Percentiles rank a stretch among this genome's conserved stretches.
These are phyloP conservation scores for Austroboletus niveus DNA, from an alignment of 1,284 basidiomycete species.

Conservation along the genomic window DNA sequence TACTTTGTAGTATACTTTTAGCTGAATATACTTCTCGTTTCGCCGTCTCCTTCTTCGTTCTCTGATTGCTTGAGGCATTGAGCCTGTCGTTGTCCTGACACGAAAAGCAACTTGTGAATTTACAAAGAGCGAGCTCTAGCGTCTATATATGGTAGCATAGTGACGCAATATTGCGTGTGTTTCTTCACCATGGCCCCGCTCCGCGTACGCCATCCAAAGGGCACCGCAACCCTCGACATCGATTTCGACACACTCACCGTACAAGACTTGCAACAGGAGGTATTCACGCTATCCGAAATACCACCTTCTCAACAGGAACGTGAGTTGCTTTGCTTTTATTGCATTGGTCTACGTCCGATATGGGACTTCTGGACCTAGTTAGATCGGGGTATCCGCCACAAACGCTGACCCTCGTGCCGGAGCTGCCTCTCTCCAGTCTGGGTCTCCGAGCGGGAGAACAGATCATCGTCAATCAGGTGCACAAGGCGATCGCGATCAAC, in stretches of 20 bases:
- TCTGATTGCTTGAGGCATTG: too few relatives aligned
- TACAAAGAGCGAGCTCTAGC: too few relatives aligned
- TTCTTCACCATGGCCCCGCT: constrained; percentile 55
- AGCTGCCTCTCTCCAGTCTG: constrained; percentile 70
- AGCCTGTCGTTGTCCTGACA: too few relatives aligned
- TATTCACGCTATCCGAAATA: constrained; percentile 67
- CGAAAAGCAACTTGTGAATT: too few relatives aligned
- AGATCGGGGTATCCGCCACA: constrained; percentile 85
- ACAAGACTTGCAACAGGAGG: constrained; percentile 69
- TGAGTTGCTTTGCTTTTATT: constrained; percentile 40
- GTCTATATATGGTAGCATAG: neutral
- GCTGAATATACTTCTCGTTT: too few relatives aligned
- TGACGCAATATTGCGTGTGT: neutral
- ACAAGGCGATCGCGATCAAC: constrained; percentile 9
- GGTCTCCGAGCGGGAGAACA: constrained; percentile 79
- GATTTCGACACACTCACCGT: constrained; percentile 64
- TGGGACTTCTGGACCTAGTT: constrained; percentile 45
- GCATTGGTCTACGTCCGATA: neutral
- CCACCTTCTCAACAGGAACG: constrained; percentile 74
- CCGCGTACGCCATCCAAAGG: constrained; percentile 78
- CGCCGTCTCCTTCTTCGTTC: too few relatives aligned
- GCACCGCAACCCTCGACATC: constrained; percentile 75
- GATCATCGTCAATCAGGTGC: constrained; percentile 67
- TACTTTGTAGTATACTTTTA: too few relatives aligned
- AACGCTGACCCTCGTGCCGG: constrained; percentile 65